Base-by-base conservation (phyloP, 2,329 filamentous ascomycete species). In the Parascedosporium putredinis region DNA sequence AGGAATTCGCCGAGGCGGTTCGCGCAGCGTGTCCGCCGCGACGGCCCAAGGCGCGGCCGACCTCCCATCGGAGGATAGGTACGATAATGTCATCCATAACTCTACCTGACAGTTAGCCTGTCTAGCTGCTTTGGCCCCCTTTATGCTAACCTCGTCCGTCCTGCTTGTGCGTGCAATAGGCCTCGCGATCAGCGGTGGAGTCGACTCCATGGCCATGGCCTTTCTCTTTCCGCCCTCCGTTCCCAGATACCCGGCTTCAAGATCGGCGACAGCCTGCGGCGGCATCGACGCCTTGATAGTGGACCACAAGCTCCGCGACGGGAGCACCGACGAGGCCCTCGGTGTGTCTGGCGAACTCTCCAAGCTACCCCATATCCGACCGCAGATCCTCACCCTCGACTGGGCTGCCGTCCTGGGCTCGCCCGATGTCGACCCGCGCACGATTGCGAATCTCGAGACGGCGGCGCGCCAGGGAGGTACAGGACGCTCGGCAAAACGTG, bases 141-240 rank as follows among this genome's bases (percentile, higher is more conserved):
- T 27, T 20, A 47, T 10, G n/a, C n/a, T n/a, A n/a, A n/a, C n/a
- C n/a, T n/a, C n/a, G n/a, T n/a, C n/a, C n/a, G n/a, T 22, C 45
- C 12, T 9, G 12, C 6, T 47, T 20, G 5, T 27, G 9, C 24
- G 5, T 10, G 10, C 24, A 20, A 9, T 31, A 27, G 84, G 76
- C 49, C 70, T 97, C 52, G 93, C 90, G 14, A 73, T 97, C 53
- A 96, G 90, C 60, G 93, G 93, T 22, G 93, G 93, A 6, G 86
- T 93, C 34, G 93, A 98, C 65, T 97, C 91, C n/a, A 98, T 97
- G 90, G 91, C 91, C 24, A 72, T 98, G 53, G 88, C 89, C 50
- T 81, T 73, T 53, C 75, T 97, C 31, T 87, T 86, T 74, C 72
- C 45, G 65, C 70, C 43, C 58, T 76, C 31, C 64, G 66, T 33